A percentile compares a stretch with the other conserved stretches of the same genome.
These are phyloP conservation scores for Scenedesmus sp. DNA, from an alignment of 163 green algal species.

Conservation along the genomic window DNA sequence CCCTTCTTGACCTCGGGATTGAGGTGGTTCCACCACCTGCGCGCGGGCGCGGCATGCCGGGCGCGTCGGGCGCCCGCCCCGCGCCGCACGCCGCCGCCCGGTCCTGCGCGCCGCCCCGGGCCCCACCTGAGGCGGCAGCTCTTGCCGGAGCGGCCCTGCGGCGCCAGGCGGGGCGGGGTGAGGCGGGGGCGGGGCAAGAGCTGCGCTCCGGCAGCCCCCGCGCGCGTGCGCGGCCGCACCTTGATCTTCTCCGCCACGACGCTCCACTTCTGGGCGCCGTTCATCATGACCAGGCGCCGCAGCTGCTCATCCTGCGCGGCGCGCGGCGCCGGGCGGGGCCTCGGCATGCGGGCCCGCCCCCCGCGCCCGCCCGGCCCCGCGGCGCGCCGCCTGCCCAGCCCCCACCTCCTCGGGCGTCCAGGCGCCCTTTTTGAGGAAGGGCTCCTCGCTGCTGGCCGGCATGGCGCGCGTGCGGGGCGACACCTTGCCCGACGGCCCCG, in stretches of 20 bases:
- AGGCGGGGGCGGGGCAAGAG: too few relatives aligned
- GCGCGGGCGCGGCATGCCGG: not conserved
- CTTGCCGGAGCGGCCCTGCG: slow-evolving; percentile 74
- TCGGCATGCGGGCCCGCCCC: not conserved
- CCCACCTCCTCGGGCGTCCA: slow-evolving; percentile 70
- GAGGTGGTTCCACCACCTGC: slow-evolving; percentile 93
- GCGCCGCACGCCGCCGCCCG: not conserved
- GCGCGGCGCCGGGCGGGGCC: not conserved
- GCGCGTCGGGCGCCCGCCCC: not conserved
- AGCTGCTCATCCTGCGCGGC: slow-evolving; percentile 36
- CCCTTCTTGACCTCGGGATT: slow-evolving; percentile 85
- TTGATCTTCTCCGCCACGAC: slow-evolving; percentile 74
- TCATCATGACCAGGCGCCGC: slow-evolving; percentile 48
- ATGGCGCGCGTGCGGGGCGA: not conserved
- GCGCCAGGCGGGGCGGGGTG: too few relatives aligned
- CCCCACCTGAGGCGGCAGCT: slow-evolving; percentile 77
- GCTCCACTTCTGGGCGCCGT: slow-evolving; percentile 81
- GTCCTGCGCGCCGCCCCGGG: not conserved
- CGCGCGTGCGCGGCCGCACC: slow-evolving; percentile 6
- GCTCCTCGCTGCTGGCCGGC: slow-evolving; percentile 3
- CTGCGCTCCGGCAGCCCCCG: too few relatives aligned
- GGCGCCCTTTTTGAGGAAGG: slow-evolving; percentile 70
- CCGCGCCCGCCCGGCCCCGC: too few relatives aligned
- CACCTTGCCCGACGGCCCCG: too few relatives aligned
- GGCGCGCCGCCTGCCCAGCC: not conserved